A percentile compares a stretch with the other conserved stretches of the same genome.
Evolutionary conservation across 352 stramenopile genomes (phyloP).

Genomic region (Globisporangium barbulae): DNA sequence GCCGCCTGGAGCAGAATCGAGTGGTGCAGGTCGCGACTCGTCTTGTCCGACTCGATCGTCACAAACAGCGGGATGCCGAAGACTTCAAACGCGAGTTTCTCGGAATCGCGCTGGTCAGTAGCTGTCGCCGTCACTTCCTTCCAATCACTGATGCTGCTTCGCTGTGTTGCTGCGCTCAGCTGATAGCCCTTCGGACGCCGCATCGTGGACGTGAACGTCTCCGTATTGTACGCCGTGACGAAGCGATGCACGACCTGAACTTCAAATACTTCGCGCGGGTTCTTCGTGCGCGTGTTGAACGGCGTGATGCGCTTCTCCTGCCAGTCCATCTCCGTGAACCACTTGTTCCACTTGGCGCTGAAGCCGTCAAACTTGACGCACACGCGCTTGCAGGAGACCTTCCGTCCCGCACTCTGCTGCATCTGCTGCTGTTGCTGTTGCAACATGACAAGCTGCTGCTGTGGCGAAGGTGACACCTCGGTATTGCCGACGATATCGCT

Average conservation of each 20-base stretch:
- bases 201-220: background rate
- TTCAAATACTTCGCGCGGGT: conserved; percentile 61
- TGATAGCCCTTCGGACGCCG: background rate
- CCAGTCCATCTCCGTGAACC: conserved; percentile 62
- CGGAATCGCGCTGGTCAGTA: conserved; percentile 11
- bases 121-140: conserved; percentile 1
- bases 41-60: conserved; percentile 68
- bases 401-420: background rate
- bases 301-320: conserved; percentile 43
- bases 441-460: background rate
- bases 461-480: background rate
- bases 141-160: background rate
- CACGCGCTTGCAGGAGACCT: conserved; percentile 21
- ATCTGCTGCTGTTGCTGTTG: background rate
- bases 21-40: conserved; percentile 56
- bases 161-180: background rate
- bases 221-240: conserved; percentile 15
- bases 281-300: conserved; percentile 37
- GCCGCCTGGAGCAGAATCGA: conserved; percentile 64
- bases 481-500: background rate
- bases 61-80: conserved; percentile 75
- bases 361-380: conserved; percentile 74
- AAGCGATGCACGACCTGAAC: conserved; percentile 73
- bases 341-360: conserved; percentile 71
- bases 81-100: conserved; percentile 36